Evolutionary conservation across 768 basidiomycete genomes (phyloP), one percentile per base, ranked within the genome.

Genomic region (Rossbeevera mucosa): DNA sequence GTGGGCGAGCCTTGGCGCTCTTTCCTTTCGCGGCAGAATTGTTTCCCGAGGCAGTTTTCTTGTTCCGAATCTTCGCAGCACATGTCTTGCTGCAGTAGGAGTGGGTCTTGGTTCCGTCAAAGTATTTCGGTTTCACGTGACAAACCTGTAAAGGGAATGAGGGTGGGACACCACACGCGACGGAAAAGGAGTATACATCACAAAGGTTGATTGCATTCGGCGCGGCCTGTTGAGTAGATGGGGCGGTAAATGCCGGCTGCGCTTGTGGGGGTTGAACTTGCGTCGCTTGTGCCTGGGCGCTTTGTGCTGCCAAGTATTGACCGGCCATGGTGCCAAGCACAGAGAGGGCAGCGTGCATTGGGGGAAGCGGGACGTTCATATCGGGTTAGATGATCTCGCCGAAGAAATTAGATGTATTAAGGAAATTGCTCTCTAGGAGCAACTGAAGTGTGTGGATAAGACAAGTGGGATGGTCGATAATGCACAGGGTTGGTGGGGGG

Each of bases 51-150:
- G 56, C 48, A 40, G 58, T 57, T 60, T 59, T 60, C 60, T 59
- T 59, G 52, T 58, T 65, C 72, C 71, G 59, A 51, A 70, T 67
- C 76, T 78, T 61, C n/a, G 81, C 78, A 38, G 72, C 71, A 60
- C 82, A 85, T 5, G 74, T 75, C 69, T 80, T 84, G 60, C 80
- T 70, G 57, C 82, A 85, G 57, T 76, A 85, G 0, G 77, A 73
- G 61, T 83, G 82, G 5, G 74, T 76, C 61, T 77, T 81, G 44
- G 64, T 69, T 12, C 80, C 80, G 53, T 83, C 83, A 56, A 72
- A 71, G 59, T 77, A 76, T 58, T 80, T 85, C 21, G 82, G 81
- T 45, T 78, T 75, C 29, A 70, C 55, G 52, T 80, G 77, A 61
- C 83, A 86, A 38, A 73, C 70, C 83, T 85, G 46, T 20, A 53